These are phyloP conservation scores for Euphorbia celastroides DNA, from an alignment of 441 rosid species.

Conservation along the genomic window DNA sequence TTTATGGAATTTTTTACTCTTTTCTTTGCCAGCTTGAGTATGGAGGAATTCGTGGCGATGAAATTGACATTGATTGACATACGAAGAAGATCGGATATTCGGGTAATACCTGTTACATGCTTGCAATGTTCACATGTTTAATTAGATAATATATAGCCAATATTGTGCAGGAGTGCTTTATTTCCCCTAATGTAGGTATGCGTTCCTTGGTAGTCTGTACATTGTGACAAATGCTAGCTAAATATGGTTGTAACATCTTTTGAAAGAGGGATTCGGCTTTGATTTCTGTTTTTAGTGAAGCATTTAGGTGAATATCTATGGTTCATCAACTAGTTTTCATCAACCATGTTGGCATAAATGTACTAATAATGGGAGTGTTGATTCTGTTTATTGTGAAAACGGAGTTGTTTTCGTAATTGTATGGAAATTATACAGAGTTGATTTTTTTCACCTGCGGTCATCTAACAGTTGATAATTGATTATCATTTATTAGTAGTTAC, in stretches of 20 bases:
- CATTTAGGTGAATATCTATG: not conserved
- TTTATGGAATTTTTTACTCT: not conserved
- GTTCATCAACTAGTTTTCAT: not conserved
- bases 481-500: no score
- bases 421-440: no score
- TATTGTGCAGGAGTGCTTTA: not conserved
- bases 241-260: conserved; percentile 3
- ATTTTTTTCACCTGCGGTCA: no score
- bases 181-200: conserved; percentile 2
- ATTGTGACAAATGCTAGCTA: conserved; percentile 25
- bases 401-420: no score
- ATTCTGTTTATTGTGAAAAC: not conserved
- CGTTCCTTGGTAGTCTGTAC: conserved; percentile 16
- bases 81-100: conserved; percentile 13
- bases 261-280: not conserved
- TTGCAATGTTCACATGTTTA: not conserved
- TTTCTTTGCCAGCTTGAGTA: conserved; percentile 50
- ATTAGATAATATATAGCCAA: not conserved
- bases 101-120: not conserved
- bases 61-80: conserved; percentile 30
- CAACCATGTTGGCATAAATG: not conserved
- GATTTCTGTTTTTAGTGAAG: not conserved
- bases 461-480: no score
- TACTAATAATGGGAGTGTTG: not conserved
- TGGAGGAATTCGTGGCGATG: conserved; percentile 22